Conservation (phyloP, 371 early-diverging fungal genomes). For the Syncephalastrum racemosum region DNA sequence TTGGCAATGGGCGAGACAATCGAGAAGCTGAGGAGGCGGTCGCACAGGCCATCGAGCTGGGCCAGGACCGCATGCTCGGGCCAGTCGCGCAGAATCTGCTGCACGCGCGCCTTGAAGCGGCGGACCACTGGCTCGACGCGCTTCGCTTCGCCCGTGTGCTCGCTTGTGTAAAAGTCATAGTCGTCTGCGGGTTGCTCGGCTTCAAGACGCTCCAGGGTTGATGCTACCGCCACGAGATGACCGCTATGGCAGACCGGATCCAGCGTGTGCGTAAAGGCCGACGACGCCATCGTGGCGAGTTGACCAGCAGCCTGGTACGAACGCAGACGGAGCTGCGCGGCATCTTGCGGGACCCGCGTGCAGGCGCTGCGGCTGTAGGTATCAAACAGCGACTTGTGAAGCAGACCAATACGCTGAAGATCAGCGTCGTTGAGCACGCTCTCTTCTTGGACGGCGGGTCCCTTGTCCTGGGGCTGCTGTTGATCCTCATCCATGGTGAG, state of each 20-base stretch:
- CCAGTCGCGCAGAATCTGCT: constrained; percentile 63
- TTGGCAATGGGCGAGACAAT: constrained; percentile 87
- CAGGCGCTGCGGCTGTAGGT: constrained; percentile 22
- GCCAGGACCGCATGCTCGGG: constrained; percentile 89
- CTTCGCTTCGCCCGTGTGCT: constrained; percentile 74
- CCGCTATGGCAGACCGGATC: constrained; percentile 36
- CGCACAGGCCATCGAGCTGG: constrained; percentile 67
- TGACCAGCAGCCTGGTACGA: constrained; percentile 41
- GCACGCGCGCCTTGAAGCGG: constrained; percentile 64
- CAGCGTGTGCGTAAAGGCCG: constrained; percentile 24
- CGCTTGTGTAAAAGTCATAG: constrained; percentile 91
- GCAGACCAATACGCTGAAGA: constrained; percentile 50
- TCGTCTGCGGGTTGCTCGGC: constrained; percentile 42
- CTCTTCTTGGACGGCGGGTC: constrained; percentile 34
- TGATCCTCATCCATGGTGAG: constrained; percentile 33
- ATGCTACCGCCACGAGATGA: constrained; percentile 31
- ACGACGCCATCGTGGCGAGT: constrained; percentile 32
- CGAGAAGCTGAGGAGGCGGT: constrained; percentile 75
- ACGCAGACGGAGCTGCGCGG: constrained; percentile 30
- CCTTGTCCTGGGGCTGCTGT: background rate
- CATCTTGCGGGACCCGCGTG: constrained; percentile 14
- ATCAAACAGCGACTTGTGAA: constrained; percentile 37
- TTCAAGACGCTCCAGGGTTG: constrained; percentile 38
- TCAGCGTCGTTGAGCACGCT: constrained; percentile 59
- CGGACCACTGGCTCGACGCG: constrained; percentile 64